Evolutionary conservation across 2,329 filamentous ascomycete genomes (phyloP).

Genomic region (Nannizzia gypsea): DNA sequence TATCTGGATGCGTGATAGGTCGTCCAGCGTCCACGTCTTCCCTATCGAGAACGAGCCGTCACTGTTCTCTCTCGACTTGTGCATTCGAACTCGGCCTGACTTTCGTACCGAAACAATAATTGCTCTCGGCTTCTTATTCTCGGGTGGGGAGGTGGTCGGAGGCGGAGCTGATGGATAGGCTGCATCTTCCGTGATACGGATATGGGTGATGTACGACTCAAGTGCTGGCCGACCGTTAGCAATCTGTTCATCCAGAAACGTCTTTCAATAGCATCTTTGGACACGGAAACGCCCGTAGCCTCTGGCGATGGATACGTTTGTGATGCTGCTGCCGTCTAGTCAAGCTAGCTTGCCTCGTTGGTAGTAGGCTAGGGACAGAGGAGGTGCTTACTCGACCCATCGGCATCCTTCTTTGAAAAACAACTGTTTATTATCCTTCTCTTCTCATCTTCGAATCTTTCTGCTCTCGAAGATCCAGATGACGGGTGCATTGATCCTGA

Average conservation of each 20-base stretch:
- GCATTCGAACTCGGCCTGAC: slow-evolving; percentile 83
- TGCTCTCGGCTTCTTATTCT: slow-evolving; percentile 74
- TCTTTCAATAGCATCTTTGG: background rate
- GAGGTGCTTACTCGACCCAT: slow-evolving; percentile 62
- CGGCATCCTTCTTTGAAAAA: slow-evolving; percentile 78
- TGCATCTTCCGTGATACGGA: slow-evolving; percentile 78
- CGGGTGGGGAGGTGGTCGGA: slow-evolving; percentile 60
- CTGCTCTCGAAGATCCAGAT: slow-evolving; percentile 44
- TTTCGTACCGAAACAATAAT: slow-evolving; percentile 90
- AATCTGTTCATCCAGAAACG: background rate
- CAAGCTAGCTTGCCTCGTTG: background rate
- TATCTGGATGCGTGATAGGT: slow-evolving; percentile 71
- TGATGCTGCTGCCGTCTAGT: background rate
- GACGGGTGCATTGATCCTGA: slow-evolving; percentile 14
- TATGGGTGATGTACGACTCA: slow-evolving; percentile 97
- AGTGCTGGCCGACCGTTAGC: slow-evolving; percentile 24
- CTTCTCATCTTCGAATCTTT: slow-evolving; percentile 95
- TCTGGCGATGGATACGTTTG: background rate
- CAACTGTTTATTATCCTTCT: slow-evolving; percentile 86
- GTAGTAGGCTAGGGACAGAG: background rate
- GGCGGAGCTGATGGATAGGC: slow-evolving; percentile 72
- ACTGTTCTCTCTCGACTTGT: slow-evolving; percentile 91
- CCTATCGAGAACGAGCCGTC: slow-evolving; percentile 94
- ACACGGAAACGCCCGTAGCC: background rate
- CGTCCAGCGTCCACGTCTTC: slow-evolving; percentile 95